Evolutionary conservation across 345 rosid genomes (phyloP).

Genomic region (Salix viminalis): DNA sequence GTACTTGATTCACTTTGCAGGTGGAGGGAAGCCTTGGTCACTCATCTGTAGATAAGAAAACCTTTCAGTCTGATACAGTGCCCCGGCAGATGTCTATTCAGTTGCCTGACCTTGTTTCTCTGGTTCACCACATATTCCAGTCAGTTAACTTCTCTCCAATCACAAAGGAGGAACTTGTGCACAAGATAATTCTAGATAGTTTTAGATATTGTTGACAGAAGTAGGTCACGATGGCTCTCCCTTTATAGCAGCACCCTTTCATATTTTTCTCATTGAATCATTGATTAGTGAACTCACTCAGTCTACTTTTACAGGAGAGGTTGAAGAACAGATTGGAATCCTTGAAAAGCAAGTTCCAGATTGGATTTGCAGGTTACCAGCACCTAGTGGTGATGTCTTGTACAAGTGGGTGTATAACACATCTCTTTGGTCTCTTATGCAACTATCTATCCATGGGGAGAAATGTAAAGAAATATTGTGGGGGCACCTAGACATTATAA

Average conservation of each 20-base stretch:
- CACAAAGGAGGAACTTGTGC: constrained; percentile 53
- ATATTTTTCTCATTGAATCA: neutral
- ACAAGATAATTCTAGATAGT: constrained; percentile 42
- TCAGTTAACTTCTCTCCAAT: constrained; percentile 31
- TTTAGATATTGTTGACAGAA: constrained; percentile 33
- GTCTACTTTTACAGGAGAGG: constrained; percentile 37
- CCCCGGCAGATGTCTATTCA: constrained; percentile 20
- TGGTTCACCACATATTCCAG: constrained; percentile 34
- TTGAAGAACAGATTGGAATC: constrained; percentile 45
- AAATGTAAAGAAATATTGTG: neutral
- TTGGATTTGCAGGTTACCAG: constrained; percentile 39
- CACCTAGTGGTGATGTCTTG: constrained; percentile 35
- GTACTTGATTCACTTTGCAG: constrained; percentile 1
- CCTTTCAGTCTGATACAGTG: neutral
- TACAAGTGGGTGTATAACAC: constrained; percentile 30
- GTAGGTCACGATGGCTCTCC: constrained; percentile 22
- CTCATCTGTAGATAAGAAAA: constrained; percentile 4
- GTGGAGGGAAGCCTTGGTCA: constrained; percentile 4
- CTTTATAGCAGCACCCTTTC: neutral
- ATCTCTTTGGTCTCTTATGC: neutral
- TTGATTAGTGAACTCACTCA: neutral
- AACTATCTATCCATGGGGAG: neutral
- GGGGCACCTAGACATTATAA: neutral
- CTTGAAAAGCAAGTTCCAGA: constrained; percentile 48
- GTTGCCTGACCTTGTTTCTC: constrained; percentile 38